phyloP scores from a whole-genome alignment of 768 basidiomycete genomes.

The Panaeolus papilionaceus region DNA sequence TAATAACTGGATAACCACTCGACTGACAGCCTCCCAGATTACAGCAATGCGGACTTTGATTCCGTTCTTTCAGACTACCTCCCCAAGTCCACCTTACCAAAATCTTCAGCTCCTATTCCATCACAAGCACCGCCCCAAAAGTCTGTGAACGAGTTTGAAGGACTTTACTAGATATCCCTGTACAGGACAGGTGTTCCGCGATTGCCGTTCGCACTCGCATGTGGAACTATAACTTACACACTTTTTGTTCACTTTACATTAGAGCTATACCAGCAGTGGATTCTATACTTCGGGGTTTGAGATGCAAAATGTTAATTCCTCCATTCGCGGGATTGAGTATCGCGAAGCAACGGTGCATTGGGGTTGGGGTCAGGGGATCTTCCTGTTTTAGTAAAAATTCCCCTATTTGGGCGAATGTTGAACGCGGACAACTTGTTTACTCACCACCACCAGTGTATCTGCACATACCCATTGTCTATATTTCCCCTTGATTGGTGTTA shows the following conservation, averaged over 20 bases:
- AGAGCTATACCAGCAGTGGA: conserved; percentile 8
- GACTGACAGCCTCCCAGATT: conserved; percentile 34
- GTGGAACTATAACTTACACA: background rate
- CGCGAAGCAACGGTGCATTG: no score
- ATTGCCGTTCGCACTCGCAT: background rate
- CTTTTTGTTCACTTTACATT: background rate
- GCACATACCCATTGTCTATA: background rate
- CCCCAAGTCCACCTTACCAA: conserved; percentile 39
- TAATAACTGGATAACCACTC: conserved; percentile 19
- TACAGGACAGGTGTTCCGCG: background rate
- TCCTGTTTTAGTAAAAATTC: background rate
- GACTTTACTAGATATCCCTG: conserved; percentile 39
- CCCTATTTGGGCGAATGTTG: background rate
- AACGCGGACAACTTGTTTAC: background rate
- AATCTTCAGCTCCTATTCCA: conserved; percentile 26
- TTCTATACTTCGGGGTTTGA: background rate
- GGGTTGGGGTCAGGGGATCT: background rate
- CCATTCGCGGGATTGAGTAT: background rate
- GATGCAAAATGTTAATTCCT: background rate
- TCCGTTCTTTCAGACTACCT: conserved; percentile 79
- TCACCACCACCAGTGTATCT: background rate
- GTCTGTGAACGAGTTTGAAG: conserved; percentile 36
- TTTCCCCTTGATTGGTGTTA: background rate
- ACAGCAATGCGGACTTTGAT: conserved; percentile 65
- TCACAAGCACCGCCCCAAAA: conserved; percentile 27